Conservation (phyloP, 2,329 filamentous ascomycete species). For the Penicillium palitans region DNA sequence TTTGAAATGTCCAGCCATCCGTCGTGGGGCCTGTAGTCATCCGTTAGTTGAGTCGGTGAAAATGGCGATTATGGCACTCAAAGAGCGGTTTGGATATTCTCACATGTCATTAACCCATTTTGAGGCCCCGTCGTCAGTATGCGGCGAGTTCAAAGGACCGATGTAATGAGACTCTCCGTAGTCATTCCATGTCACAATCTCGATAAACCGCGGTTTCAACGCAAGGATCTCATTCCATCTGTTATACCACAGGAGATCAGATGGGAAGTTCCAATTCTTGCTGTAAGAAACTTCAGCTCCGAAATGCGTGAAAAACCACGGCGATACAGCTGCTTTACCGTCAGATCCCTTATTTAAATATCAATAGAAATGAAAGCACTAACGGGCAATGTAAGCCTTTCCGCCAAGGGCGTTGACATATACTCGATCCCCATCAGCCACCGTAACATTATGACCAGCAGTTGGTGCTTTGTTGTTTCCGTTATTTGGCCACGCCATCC, state of each 20-base stretch:
- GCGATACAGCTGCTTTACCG: slow-evolving; percentile 39
- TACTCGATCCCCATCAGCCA: slow-evolving; percentile 42
- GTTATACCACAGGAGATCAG: slow-evolving; percentile 47
- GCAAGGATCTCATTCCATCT: slow-evolving; percentile 47
- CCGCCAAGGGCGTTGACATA: slow-evolving; percentile 37
- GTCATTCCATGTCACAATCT: slow-evolving; percentile 53
- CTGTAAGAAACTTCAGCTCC: slow-evolving; percentile 47
- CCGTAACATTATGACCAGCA: slow-evolving; percentile 42
- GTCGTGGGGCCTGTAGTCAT: slow-evolving; percentile 47
- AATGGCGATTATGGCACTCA: background rate
- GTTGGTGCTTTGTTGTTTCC: slow-evolving; percentile 54
- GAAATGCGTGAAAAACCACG: slow-evolving; percentile 56
- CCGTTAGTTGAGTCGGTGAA: background rate
- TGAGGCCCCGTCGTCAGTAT: slow-evolving; percentile 42
- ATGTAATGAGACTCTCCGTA: slow-evolving; percentile 59
- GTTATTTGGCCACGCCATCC: slow-evolving; percentile 48
- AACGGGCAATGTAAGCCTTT: slow-evolving; percentile 53
- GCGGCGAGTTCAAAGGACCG: slow-evolving; percentile 45
- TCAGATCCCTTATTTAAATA: background rate
- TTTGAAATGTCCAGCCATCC: slow-evolving; percentile 57
- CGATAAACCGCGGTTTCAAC: slow-evolving; percentile 51
- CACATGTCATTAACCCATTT: slow-evolving; percentile 54
- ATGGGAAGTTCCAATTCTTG: slow-evolving; percentile 56
- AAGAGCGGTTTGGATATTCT: slow-evolving; percentile 7
- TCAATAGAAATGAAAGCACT: slow-evolving; percentile 14